Percentiles rank a stretch among this genome's conserved stretches.
Conservation (phyloP, 805 yeast genomes). For the Scheffersomyces amazonensis region DNA sequence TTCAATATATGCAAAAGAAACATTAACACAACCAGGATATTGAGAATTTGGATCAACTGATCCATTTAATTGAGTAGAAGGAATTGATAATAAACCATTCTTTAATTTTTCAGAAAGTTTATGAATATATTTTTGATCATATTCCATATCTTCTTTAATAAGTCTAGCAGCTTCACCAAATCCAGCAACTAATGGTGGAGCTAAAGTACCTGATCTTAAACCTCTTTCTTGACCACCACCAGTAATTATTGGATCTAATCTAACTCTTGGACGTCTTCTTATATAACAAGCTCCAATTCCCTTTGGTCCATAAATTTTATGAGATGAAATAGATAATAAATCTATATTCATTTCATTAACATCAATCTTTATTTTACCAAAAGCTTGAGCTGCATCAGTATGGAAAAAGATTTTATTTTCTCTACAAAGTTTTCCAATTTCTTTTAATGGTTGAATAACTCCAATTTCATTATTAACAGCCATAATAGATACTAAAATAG, state of each 20-base stretch:
- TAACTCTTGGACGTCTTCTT: slow-evolving; percentile 97
- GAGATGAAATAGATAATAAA: slow-evolving; percentile 89
- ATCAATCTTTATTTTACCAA: slow-evolving; percentile 88
- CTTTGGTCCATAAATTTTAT: slow-evolving; percentile 96
- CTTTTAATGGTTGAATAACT: slow-evolving; percentile 92
- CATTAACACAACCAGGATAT: slow-evolving; percentile 93
- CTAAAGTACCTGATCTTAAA: slow-evolving; percentile 91
- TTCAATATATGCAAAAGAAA: slow-evolving; percentile 95
- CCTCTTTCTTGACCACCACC: slow-evolving; percentile 99
- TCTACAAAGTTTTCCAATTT: slow-evolving; percentile 86
- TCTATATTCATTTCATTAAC: slow-evolving; percentile 94
- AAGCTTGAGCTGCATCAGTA: slow-evolving; percentile 97
- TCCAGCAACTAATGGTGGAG: slow-evolving; percentile 95
- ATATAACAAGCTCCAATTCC: slow-evolving; percentile 95
- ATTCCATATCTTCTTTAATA: slow-evolving; percentile 67
- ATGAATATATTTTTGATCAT: slow-evolving; percentile 69
- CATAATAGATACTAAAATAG: slow-evolving; percentile 89
- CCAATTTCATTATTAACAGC: slow-evolving; percentile 98
- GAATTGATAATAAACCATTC: slow-evolving; percentile 71
- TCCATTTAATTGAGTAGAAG: slow-evolving; percentile 89
- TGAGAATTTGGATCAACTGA: slow-evolving; percentile 49
- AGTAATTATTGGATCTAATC: slow-evolving; percentile 89
- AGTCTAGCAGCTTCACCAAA: slow-evolving; percentile 97
- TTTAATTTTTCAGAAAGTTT: slow-evolving; percentile 71
- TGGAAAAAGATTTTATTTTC: slow-evolving; percentile 91